phyloP scores from a whole-genome alignment of 495 filamentous ascomycete genomes.

The Xylaria longipes region DNA sequence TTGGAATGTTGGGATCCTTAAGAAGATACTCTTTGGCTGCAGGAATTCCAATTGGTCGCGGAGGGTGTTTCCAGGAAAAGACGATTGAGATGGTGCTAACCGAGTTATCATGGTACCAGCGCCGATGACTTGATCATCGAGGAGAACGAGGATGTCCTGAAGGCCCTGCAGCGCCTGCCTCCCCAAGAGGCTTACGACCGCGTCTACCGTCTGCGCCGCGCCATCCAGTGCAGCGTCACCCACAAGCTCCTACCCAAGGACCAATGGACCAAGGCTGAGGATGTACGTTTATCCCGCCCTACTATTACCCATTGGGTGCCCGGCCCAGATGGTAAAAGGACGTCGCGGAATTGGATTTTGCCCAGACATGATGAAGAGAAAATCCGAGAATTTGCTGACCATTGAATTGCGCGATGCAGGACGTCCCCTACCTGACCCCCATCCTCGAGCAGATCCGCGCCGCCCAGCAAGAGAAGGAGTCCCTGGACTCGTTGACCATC shows the following conservation, averaged over 20 bases:
- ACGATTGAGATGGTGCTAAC: slow-evolving; percentile 1
- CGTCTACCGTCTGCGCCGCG: slow-evolving; percentile 93
- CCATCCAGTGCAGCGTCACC: slow-evolving; percentile 76
- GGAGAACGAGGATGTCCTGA: slow-evolving; percentile 83
- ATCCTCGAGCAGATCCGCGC: slow-evolving; percentile 85
- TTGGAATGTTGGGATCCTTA: background rate
- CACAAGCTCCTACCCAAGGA: slow-evolving; percentile 84
- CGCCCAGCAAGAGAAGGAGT: slow-evolving; percentile 79
- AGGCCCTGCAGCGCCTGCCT: slow-evolving; percentile 87
- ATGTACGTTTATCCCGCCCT: slow-evolving; percentile 32
- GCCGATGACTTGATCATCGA: slow-evolving; percentile 92
- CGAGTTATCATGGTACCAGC: slow-evolving; percentile 52
- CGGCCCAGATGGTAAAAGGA: background rate
- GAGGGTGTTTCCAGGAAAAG: background rate
- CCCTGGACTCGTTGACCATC: slow-evolving; percentile 81
- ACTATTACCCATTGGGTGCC: background rate
- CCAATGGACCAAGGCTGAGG: slow-evolving; percentile 71
- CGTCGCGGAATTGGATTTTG: background rate
- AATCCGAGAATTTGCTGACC: slow-evolving; percentile 20
- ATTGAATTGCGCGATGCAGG: slow-evolving; percentile 57
- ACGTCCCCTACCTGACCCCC: slow-evolving; percentile 76
- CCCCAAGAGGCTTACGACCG: slow-evolving; percentile 94
- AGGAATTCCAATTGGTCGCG: background rate
- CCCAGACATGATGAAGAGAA: background rate
- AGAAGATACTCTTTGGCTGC: background rate